Percentiles rank a stretch among this genome's conserved stretches.
Evolutionary conservation across 2,329 filamentous ascomycete species (phyloP).

Genomic region (Diaporthe sp.): DNA sequence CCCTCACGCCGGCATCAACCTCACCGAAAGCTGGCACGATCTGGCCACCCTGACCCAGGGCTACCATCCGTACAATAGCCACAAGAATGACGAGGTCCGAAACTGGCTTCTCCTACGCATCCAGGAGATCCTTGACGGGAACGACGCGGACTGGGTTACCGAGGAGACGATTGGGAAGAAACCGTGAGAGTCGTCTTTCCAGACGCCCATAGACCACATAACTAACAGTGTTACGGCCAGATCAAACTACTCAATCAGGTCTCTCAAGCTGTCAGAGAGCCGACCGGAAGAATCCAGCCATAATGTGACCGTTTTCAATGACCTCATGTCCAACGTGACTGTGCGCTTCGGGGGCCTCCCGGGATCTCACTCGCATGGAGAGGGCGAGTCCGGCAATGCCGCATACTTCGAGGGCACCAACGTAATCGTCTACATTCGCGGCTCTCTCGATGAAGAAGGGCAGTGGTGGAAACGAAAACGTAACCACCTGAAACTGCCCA

Average conservation of each 20-base stretch:
- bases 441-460: constrained; percentile 78
- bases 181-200: constrained; percentile 35
- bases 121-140: constrained; percentile 75
- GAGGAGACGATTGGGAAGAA: constrained; percentile 50
- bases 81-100: constrained; percentile 83
- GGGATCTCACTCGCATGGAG: constrained; percentile 51
- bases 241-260: constrained; percentile 19
- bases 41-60: constrained; percentile 79
- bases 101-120: constrained; percentile 81
- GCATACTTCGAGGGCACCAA: constrained; percentile 95
- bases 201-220: not conserved
- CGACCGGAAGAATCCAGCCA: constrained; percentile 42
- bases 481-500: constrained; percentile 58
- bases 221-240: constrained; percentile 8
- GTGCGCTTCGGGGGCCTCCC: constrained; percentile 51
- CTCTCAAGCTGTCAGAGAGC: constrained; percentile 8
- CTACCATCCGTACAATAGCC: constrained; percentile 92
- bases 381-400: constrained; percentile 52
- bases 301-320: constrained; percentile 80
- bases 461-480: constrained; percentile 76
- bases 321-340: constrained; percentile 83
- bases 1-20: constrained; percentile 75
- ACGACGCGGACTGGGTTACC: constrained; percentile 62
- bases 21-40: constrained; percentile 89
- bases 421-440: constrained; percentile 90